phyloP scores from a whole-genome alignment of 139 green algal genomes.

The Chlorella sp. region DNA sequence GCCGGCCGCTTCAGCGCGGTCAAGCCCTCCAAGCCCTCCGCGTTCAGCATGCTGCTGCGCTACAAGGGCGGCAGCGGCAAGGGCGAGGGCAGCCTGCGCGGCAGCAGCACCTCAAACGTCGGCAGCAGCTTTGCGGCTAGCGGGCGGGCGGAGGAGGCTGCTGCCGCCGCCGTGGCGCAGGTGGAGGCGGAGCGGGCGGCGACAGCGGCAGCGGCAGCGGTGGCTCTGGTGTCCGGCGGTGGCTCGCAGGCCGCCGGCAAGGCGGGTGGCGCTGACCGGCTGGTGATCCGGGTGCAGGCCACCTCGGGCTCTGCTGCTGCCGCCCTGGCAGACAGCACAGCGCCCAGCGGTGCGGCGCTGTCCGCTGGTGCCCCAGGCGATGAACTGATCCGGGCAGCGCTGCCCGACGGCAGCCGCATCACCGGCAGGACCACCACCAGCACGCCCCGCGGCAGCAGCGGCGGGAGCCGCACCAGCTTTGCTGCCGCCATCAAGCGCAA shows the following conservation, averaged over 20 bases:
- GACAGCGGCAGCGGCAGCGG: neutral
- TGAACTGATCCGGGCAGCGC: neutral
- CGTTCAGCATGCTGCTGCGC: slow-evolving; percentile 1
- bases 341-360: neutral
- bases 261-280: neutral
- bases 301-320: neutral
- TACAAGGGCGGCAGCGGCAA: neutral
- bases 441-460: neutral
- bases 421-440: neutral
- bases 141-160: neutral
- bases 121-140: neutral
- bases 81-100: neutral
- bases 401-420: neutral
- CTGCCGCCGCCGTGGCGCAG: neutral
- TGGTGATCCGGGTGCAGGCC: slow-evolving; percentile 14
- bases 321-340: neutral
- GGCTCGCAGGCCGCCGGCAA: neutral
- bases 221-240: no score
- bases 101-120: neutral
- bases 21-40: slow-evolving; percentile 14
- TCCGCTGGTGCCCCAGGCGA: neutral
- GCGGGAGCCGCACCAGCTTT: neutral
- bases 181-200: slow-evolving; percentile 1
- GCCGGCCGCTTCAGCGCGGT: slow-evolving; percentile 21
- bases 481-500: slow-evolving; percentile 26